Percentiles rank a stretch among this genome's conserved stretches.
Conservation (phyloP, 805 yeast species). For the Teunomyces lycoperdinae region DNA sequence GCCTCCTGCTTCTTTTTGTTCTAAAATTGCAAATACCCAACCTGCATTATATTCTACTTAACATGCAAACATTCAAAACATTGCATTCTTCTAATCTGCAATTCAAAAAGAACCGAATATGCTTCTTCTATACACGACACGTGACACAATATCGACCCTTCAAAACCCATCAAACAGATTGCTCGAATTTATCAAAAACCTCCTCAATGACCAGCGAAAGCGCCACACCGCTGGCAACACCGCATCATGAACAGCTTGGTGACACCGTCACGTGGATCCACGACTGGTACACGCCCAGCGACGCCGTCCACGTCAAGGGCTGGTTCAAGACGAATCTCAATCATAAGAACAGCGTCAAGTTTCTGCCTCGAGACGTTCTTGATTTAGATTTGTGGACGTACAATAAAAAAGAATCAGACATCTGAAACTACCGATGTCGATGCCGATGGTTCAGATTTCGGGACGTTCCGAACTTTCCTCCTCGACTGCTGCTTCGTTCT, state of each 20-base stretch:
- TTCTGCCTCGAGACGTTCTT: constrained; percentile 35
- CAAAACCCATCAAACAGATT: no score
- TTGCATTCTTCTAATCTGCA: no score
- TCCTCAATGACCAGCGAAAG: constrained; percentile 12
- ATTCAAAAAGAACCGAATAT: not conserved
- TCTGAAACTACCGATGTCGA: constrained; percentile 10
- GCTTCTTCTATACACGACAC: not conserved
- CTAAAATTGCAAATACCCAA: not conserved
- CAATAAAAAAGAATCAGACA: constrained; percentile 9
- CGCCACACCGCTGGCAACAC: constrained; percentile 10
- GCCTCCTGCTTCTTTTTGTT: no score
- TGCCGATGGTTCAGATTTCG: no score
- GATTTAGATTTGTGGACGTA: constrained; percentile 39
- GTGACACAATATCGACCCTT: not conserved
- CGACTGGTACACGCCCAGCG: constrained; percentile 35
- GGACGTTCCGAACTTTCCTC: no score
- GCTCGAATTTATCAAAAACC: no score
- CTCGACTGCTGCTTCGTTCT: no score
- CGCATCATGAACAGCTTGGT: constrained; percentile 18
- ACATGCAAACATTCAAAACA: no score
- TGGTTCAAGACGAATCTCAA: constrained; percentile 32
- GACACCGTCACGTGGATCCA: constrained; percentile 36
- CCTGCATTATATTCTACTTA: not conserved
- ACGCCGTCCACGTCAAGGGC: constrained; percentile 23
- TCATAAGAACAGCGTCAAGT: constrained; percentile 13